Evolutionary conservation across 768 basidiomycete species (phyloP), one percentile per base, ranked within the genome.

Genomic region (Rhizopogon salebrosus): DNA sequence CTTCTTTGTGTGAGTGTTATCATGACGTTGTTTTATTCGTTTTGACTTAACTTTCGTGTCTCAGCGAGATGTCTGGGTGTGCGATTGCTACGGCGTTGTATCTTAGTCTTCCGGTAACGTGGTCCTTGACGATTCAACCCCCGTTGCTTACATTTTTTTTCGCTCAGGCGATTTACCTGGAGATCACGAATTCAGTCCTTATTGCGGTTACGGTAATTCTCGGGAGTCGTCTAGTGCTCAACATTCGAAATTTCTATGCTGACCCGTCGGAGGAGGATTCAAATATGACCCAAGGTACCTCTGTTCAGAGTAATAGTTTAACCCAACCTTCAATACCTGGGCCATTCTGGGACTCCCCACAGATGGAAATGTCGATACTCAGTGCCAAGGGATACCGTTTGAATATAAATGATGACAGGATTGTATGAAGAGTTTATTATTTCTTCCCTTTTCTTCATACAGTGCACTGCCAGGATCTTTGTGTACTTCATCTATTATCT

Each of bases 201-300:
- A 36, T 55, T 11, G 52, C 51, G 11, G 27, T 41, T 22, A 40
- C 42, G 16, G 34, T 53, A 23, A 42, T 53, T 11, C 26, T 53
- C 20, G 54, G 54, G 20, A 45, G 35, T 18, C 52, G 52, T 11
- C 50, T 54, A 1, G 54, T 54, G 11, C 41, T 53, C 34, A 27
- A 38, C 35, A 51, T 49, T 16, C 24, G 53, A 11, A 50, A 54
- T 23, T 54, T 54, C 49, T 54, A 52, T 41, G 41, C 53, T 41
- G 29, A n/a, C 26, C 29, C 50, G 23, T 31, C 37, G 10, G 53
- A 40, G n/a, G 39, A 53, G 7, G 10, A 36, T 16, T 16, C 10
- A 5, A 22, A 14, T 20, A 1, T 22, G 4, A 46, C 8, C 20
- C 9, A 34, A 5, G 45, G 14, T 13, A 22, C 20, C 14, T 16